Conservation (phyloP, 768 basidiomycete genomes). For the Auriscalpium vulgare region DNA sequence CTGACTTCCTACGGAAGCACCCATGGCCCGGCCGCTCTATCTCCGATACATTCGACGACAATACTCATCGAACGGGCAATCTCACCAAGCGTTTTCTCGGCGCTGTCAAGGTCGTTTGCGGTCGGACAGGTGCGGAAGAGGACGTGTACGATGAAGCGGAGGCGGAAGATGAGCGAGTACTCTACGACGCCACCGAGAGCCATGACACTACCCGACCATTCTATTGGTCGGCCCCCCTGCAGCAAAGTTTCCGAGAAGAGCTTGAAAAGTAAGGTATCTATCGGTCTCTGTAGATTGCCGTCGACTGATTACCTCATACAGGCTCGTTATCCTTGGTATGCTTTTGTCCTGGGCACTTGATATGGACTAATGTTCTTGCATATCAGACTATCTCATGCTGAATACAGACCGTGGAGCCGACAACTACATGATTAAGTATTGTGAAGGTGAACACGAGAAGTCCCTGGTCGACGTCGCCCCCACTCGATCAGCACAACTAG, state of each 20-base stretch:
- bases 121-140: conserved; percentile 70
- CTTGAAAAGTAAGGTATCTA: conserved; percentile 63
- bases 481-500: conserved; percentile 52
- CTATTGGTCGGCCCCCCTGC: conserved; percentile 74
- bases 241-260: conserved; percentile 79
- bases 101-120: conserved; percentile 75
- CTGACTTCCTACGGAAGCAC: conserved; percentile 77
- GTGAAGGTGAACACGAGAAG: conserved; percentile 75
- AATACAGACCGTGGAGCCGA: conserved; percentile 87
- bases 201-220: conserved; percentile 52
- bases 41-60: conserved; percentile 80
- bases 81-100: conserved; percentile 59
- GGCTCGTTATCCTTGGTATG: conserved; percentile 77
- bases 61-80: conserved; percentile 64
- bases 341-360: neutral
- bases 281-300: neutral
- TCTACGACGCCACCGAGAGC: conserved; percentile 61
- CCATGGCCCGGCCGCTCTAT: conserved; percentile 86
- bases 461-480: conserved; percentile 73
- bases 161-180: conserved; percentile 62
- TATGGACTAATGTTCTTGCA: neutral
- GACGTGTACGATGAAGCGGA: conserved; percentile 56
- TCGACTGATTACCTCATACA: conserved; percentile 23
- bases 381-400: conserved; percentile 79
- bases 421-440: conserved; percentile 91